Conservation (phyloP, 2,329 filamentous ascomycete species). For the Botryosphaeria dothidea region DNA sequence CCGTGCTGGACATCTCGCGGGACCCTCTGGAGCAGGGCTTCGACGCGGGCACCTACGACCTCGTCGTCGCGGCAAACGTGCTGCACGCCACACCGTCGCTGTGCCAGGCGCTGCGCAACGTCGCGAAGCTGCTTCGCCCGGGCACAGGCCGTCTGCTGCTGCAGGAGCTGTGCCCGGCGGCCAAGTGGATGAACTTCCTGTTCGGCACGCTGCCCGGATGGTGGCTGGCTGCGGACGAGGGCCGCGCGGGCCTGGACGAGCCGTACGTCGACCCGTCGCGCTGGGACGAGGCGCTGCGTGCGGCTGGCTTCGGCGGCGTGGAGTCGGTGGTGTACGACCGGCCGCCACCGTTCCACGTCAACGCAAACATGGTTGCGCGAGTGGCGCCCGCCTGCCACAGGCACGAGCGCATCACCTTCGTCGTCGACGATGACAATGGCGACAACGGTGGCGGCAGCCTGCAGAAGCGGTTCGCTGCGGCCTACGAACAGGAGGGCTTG, state of each 20-base stretch:
- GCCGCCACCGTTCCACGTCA: not conserved
- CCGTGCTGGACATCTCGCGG: constrained; percentile 6
- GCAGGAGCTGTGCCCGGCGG: not conserved
- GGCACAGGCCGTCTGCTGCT: constrained; percentile 46
- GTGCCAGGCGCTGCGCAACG: constrained; percentile 20
- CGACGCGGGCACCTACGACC: not conserved
- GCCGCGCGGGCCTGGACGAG: not conserved
- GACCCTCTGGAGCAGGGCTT: constrained; percentile 11
- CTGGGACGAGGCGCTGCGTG: not conserved
- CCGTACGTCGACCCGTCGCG: not conserved
- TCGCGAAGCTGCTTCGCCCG: constrained; percentile 31
- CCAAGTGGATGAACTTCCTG: not conserved
- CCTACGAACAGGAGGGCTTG: not conserved
- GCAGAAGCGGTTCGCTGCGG: not conserved
- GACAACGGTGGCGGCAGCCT: not conserved
- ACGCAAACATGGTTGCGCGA: not conserved
- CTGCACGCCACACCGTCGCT: constrained; percentile 17
- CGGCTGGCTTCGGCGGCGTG: not conserved
- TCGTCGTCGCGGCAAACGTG: constrained; percentile 19
- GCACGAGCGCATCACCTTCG: not conserved
- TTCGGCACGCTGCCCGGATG: not conserved
- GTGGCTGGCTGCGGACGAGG: not conserved
- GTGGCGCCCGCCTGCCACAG: not conserved
- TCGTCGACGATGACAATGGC: not conserved
- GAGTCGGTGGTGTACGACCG: not conserved